Evolutionary conservation across 2,329 filamentous ascomycete species (phyloP).

Genomic region (Alternaria rosae): DNA sequence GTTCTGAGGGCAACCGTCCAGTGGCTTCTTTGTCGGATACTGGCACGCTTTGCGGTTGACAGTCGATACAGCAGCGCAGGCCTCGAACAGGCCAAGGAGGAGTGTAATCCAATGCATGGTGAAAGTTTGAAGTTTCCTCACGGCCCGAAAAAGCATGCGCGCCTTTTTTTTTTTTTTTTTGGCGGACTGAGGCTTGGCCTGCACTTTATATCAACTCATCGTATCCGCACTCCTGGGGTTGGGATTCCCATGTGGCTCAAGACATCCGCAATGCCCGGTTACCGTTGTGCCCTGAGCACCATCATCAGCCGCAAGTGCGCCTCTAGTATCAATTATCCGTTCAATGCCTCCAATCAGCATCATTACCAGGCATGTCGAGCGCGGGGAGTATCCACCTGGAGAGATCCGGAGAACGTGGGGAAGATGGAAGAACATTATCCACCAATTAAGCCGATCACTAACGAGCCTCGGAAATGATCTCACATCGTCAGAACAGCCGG

Average conservation of each 20-base stretch:
- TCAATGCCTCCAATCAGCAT: constrained; percentile 12
- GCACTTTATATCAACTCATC: neutral
- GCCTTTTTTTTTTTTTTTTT: no score
- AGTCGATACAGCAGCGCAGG: constrained; percentile 23
- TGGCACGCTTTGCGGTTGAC: constrained; percentile 46
- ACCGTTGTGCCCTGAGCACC: neutral
- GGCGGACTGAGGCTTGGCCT: neutral
- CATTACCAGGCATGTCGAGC: constrained; percentile 1
- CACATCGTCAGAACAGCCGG: neutral
- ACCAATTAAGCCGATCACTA: constrained; percentile 24
- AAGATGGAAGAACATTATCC: constrained; percentile 24
- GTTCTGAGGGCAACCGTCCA: constrained; percentile 50
- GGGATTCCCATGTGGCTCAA: neutral
- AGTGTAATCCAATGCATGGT: constrained; percentile 21
- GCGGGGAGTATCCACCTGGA: constrained; percentile 22
- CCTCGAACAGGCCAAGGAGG: constrained; percentile 19
- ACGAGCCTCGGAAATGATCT: neutral
- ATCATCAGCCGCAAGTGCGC: constrained; percentile 2
- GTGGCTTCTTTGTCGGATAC: constrained; percentile 44
- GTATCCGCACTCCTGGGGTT: neutral
- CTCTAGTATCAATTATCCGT: neutral
- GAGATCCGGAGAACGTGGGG: constrained; percentile 19
- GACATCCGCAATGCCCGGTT: neutral
- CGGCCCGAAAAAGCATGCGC: neutral
- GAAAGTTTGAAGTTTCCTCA: neutral